Conservation (phyloP, 2,329 filamentous ascomycete genomes). For the Reticulascus tulasneorum region DNA sequence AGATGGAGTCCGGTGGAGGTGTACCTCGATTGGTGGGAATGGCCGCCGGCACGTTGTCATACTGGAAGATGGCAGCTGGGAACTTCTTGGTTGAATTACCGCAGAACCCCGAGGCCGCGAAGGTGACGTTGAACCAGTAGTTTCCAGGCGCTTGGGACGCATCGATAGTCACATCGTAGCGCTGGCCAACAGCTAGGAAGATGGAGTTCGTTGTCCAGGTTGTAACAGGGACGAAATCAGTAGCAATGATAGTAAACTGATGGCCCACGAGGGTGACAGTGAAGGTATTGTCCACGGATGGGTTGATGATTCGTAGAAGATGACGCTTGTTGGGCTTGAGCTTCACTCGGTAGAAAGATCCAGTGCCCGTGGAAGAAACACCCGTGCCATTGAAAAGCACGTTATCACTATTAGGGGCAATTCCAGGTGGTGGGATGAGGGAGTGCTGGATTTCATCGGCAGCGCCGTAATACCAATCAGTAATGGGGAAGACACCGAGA, state of each 20-base stretch:
- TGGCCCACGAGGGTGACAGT: conserved; percentile 58
- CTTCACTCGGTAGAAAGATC: conserved; percentile 40
- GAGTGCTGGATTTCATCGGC: conserved; percentile 22
- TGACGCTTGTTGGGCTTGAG: conserved; percentile 51
- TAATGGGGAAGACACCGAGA: conserved; percentile 49
- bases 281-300: conserved; percentile 45
- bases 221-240: conserved; percentile 58
- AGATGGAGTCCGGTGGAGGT: conserved; percentile 16
- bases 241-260: conserved; percentile 60
- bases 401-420: conserved; percentile 27
- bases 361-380: conserved; percentile 22
- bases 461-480: conserved; percentile 47
- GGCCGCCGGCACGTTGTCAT: conserved; percentile 25
- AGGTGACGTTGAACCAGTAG: conserved; percentile 34
- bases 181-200: conserved; percentile 58
- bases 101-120: conserved; percentile 25
- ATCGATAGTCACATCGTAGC: conserved; percentile 33
- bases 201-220: conserved; percentile 60
- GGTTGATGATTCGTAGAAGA: conserved; percentile 57
- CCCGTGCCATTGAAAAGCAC: conserved; percentile 40
- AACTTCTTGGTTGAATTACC: conserved; percentile 24
- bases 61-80: conserved; percentile 36
- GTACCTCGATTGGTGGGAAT: conserved; percentile 26
- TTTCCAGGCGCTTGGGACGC: conserved; percentile 22
- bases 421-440: conserved; percentile 14